These are phyloP conservation scores for Ilyonectria destructans DNA, from an alignment of 2,329 filamentous ascomycete genomes.

Conservation along the genomic window DNA sequence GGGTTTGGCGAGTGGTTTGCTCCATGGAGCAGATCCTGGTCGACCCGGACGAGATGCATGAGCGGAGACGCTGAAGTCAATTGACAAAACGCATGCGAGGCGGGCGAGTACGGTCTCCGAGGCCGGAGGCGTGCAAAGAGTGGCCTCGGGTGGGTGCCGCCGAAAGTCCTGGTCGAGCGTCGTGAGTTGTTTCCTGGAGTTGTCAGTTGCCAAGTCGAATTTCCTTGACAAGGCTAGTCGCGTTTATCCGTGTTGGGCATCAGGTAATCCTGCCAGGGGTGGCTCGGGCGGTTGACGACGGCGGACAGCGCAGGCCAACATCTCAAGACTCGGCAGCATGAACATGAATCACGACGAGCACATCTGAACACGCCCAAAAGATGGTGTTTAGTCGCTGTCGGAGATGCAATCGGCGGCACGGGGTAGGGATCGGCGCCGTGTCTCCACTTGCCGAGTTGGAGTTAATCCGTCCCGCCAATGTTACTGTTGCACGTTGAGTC, in stretches of 20 bases:
- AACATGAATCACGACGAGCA: not conserved
- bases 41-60: conserved; percentile 46
- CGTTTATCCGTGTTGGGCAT: conserved; percentile 26
- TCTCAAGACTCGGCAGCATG: conserved; percentile 9
- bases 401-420: conserved; percentile 12
- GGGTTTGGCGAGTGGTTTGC: conserved; percentile 25
- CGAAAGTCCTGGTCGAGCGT: conserved; percentile 22
- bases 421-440: conserved; percentile 24
- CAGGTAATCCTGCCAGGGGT: conserved; percentile 20
- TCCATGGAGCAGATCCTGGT: conserved; percentile 44
- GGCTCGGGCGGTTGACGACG: conserved; percentile 7
- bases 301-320: conserved; percentile 8
- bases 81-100: not conserved
- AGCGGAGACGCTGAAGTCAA: conserved; percentile 22
- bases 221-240: conserved; percentile 22
- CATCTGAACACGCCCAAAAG: not conserved
- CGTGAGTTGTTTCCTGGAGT: conserved; percentile 19
- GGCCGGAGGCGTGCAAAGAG: conserved; percentile 7
- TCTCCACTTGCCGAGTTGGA: conserved; percentile 28
- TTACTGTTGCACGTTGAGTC: not conserved
- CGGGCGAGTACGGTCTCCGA: conserved; percentile 27
- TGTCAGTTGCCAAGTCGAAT: conserved; percentile 20
- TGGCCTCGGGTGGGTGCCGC: conserved; percentile 32
- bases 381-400: not conserved
- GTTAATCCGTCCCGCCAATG: conserved; percentile 13